Percentiles rank a stretch among this genome's conserved stretches.
phyloP scores from a whole-genome alignment of 306 rosid species.

The Vachellia pachyceras region DNA sequence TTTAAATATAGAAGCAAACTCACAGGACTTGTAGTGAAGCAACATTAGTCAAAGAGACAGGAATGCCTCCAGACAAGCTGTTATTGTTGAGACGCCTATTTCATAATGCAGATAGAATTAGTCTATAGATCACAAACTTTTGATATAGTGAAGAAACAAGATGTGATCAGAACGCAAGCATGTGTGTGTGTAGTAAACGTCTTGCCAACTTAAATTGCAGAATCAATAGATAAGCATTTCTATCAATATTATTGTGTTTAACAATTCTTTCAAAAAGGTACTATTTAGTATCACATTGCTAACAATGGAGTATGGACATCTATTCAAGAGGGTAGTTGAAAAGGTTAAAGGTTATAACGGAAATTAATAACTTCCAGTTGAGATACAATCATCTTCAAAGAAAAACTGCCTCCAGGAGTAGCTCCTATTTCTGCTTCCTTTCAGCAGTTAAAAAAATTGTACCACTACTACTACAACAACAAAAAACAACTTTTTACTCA shows the following conservation, averaged over 20 bases:
- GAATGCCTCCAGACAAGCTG: slow-evolving; percentile 74
- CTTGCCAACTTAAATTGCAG: not conserved
- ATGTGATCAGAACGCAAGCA: slow-evolving; percentile 26
- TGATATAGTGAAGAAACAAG: slow-evolving; percentile 25
- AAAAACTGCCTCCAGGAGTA: too few relatives aligned
- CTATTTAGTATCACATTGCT: not conserved
- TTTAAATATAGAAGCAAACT: slow-evolving; percentile 48
- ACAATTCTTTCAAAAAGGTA: too few relatives aligned
- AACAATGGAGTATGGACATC: not conserved
- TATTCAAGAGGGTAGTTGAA: not conserved
- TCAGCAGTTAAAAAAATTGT: too few relatives aligned
- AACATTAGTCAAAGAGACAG: slow-evolving; percentile 58
- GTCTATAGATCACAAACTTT: slow-evolving; percentile 30
- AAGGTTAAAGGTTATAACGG: not conserved
- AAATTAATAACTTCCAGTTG: too few relatives aligned
- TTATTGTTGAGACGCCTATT: slow-evolving; percentile 97
- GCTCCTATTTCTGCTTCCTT: too few relatives aligned
- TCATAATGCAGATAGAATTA: slow-evolving; percentile 46
- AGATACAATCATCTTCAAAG: too few relatives aligned
- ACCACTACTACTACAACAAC: too few relatives aligned
- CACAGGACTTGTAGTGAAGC: slow-evolving; percentile 85
- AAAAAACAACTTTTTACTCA: too few relatives aligned
- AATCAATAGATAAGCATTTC: not conserved
- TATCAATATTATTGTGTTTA: too few relatives aligned
- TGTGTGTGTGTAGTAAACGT: not conserved